phyloP scores from a whole-genome alignment of 495 filamentous ascomycete species.

The Hapsidospora chrysogenum region DNA sequence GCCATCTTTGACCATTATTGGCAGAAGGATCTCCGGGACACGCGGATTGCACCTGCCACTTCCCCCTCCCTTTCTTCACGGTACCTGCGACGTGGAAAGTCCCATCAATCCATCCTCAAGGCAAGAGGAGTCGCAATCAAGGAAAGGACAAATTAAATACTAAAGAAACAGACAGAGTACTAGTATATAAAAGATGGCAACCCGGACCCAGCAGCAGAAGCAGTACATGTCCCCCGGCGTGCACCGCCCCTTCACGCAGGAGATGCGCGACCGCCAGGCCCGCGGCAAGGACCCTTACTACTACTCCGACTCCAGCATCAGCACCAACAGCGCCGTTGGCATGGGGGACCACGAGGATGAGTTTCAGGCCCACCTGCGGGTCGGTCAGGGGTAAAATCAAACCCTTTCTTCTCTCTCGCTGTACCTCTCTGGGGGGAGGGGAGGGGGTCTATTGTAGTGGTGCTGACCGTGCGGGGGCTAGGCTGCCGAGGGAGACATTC shows the following conservation, averaged over 20 bases:
- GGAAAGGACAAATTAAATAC: too few species aligned
- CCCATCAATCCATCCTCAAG: too few species aligned
- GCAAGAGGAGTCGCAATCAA: too few species aligned
- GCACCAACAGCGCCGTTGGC: neutral
- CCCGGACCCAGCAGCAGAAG: constrained; percentile 4
- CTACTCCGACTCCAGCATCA: constrained; percentile 10
- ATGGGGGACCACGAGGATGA: neutral
- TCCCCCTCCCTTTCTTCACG: too few species aligned
- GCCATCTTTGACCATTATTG: too few species aligned
- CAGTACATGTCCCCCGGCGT: constrained; percentile 5
- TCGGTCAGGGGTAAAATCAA: neutral
- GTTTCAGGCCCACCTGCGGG: too few species aligned
- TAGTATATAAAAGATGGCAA: constrained; percentile 10
- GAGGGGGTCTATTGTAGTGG: too few species aligned
- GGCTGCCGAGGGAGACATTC: constrained; percentile 16
- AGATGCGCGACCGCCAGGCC: constrained; percentile 35
- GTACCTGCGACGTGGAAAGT: too few species aligned
- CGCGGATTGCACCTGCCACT: too few species aligned
- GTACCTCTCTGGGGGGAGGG: neutral
- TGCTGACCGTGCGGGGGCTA: too few species aligned
- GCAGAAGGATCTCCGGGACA: too few species aligned
- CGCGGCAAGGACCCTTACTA: constrained; percentile 34
- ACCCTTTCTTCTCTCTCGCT: neutral
- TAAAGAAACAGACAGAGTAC: too few species aligned
- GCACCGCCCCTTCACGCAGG: constrained; percentile 12